Conservation (phyloP, 805 yeast genomes). For the Metschnikowia borealis region DNA sequence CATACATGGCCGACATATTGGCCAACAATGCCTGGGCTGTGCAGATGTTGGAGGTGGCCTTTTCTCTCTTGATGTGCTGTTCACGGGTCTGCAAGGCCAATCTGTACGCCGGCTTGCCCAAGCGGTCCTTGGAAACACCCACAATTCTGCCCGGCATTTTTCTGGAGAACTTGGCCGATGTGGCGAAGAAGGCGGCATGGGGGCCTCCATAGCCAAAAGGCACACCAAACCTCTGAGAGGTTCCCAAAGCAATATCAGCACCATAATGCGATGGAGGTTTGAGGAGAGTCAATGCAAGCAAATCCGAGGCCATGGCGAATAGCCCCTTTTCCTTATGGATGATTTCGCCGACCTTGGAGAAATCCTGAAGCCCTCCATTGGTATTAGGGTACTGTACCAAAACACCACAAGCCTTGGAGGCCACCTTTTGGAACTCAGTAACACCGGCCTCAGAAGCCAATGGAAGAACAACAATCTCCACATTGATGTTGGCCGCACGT, state of each 20-base stretch:
- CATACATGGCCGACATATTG: constrained; percentile 92
- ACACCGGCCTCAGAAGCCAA: constrained; percentile 41
- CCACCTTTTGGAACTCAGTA: constrained; percentile 21
- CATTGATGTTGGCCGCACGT: constrained; percentile 71
- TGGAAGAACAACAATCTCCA: constrained; percentile 59
- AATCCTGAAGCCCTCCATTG: constrained; percentile 57
- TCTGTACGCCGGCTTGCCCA: constrained; percentile 85
- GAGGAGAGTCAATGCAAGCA: constrained; percentile 80
- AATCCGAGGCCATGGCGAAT: constrained; percentile 84
- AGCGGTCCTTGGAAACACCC: constrained; percentile 87
- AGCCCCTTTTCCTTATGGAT: constrained; percentile 72
- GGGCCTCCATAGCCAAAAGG: constrained; percentile 99
- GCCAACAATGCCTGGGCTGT: constrained; percentile 97
- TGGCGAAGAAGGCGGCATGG: constrained; percentile 96
- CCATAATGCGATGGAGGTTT: constrained; percentile 82
- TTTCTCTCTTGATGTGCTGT: constrained; percentile 95
- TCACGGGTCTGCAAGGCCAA: constrained; percentile 96
- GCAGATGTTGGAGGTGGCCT: constrained; percentile 96
- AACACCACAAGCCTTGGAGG: constrained; percentile 63
- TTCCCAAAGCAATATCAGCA: constrained; percentile 91
- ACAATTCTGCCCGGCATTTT: constrained; percentile 96
- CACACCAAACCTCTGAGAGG: constrained; percentile 94
- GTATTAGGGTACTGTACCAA: constrained; percentile 89
- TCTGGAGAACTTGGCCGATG: constrained; percentile 72
- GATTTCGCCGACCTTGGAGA: constrained; percentile 54